A percentile compares a stretch with the other conserved stretches of the same genome.
Evolutionary conservation across 495 filamentous ascomycete genomes (phyloP).

Genomic region (Aspergillus ostianus): DNA sequence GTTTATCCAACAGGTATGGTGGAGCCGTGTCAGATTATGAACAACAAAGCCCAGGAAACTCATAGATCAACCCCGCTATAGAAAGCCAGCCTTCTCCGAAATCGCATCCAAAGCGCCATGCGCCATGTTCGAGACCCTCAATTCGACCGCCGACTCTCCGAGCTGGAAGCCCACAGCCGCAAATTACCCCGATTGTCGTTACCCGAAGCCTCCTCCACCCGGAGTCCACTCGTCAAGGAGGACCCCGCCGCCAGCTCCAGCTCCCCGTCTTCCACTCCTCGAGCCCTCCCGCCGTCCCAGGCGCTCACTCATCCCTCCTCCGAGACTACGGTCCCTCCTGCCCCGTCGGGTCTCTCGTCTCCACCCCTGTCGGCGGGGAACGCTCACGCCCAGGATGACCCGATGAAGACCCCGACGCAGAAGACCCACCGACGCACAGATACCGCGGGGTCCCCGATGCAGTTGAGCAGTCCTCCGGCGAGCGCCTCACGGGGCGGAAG

Average conservation of each 20-base stretch:
- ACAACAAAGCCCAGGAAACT: neutral
- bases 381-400: slow-evolving; percentile 15
- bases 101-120: slow-evolving; percentile 45
- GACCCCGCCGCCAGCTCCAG: slow-evolving; percentile 22
- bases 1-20: slow-evolving; percentile 44
- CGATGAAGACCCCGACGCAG: slow-evolving; percentile 27
- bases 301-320: slow-evolving; percentile 24
- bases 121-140: slow-evolving; percentile 40
- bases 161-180: slow-evolving; percentile 44
- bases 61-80: slow-evolving; percentile 14
- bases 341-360: slow-evolving; percentile 12
- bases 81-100: slow-evolving; percentile 47
- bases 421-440: slow-evolving; percentile 18
- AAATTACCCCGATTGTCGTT: slow-evolving; percentile 37
- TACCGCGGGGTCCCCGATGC: slow-evolving; percentile 32
- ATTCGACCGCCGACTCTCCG: slow-evolving; percentile 46
- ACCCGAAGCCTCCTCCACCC: slow-evolving; percentile 22
- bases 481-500: slow-evolving; percentile 24
- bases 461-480: slow-evolving; percentile 39
- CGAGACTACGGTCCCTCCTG: slow-evolving; percentile 13
- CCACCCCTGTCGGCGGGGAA: slow-evolving; percentile 16
- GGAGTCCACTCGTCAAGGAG: slow-evolving; percentile 19
- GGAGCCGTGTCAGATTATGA: neutral
- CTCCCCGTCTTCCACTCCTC: neutral
- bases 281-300: slow-evolving; percentile 18